Base-by-base conservation (phyloP, 768 basidiomycete species). In the Mycena haematopus region DNA sequence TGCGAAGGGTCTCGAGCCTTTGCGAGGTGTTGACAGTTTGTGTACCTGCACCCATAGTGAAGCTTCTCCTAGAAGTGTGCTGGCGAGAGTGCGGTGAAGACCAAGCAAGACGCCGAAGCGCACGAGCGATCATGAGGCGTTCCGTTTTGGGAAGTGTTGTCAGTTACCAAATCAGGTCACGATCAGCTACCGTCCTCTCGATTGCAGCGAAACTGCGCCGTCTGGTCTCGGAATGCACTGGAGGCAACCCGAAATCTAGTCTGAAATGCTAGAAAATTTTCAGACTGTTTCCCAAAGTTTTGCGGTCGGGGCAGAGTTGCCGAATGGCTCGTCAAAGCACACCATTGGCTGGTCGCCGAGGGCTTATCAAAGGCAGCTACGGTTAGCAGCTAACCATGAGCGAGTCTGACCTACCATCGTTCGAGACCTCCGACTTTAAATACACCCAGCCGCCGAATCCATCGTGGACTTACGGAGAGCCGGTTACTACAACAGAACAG, bases 1-100 rank as follows among this genome's bases (percentile, higher is more conserved):
- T 76, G 57, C 89, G 77, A 53, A 90, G 76, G 56, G 72, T 77
- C 11, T 74, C 73, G 2, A 90, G 76, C 56, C 86, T 76, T 44
- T 78, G 71, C 6, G 81, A 73, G 17, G 86, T 87, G 72, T 84
- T 65, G 31, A 86, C 79, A 10, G 62, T 67, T 58, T 67, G 65
- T 33, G 65, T 38, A 29, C 65, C 65, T 29, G 62, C 62, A 2
- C 73, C 80, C 66, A 68, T 68, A 10, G n/a, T 62, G 56, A 56
- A 52, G n/a, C 47, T 52, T 63, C 62, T 62, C 42, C 45, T 45
- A 21, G 22, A 47, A 27, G 44, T 5, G 40, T 14, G 53, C n/a
- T 10, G 21, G 22, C 5, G 49, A 21, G 22, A n/a, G 19, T 36
- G 52, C 22, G 52, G 44, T 14, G 47, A 56, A 38, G 57, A 56